Evolutionary conservation across 2,329 filamentous ascomycete genomes (phyloP), one percentile per base, ranked within the genome.

Genomic region (Hypoxylon sp.): DNA sequence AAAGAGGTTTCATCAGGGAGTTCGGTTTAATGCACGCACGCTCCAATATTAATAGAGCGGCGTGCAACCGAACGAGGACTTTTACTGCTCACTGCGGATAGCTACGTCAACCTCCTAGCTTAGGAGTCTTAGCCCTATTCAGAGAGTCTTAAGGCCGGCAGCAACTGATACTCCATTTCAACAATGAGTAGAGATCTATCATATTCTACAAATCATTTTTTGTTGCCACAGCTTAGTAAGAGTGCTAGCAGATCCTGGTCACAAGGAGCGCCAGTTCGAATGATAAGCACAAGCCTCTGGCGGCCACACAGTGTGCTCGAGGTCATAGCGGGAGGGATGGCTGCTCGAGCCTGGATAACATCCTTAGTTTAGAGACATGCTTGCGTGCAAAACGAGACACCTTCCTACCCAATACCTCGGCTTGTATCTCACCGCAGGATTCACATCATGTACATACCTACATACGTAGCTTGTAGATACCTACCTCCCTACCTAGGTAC

Each of bases 371-470:
- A 44, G 39, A 44, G 39, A 44, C 39, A 21, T 44, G 13, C n/a
- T 57, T 31, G 32, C 31, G 47, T 60, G 53, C 35, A 39, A 39
- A 59, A 64, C 21, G 48, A 53, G 50, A 62, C 60, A 67, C 64
- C 64, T 65, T 48, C 64, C 59, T 65, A 61, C 64, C 62, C 55
- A 29, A 64, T 67, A 44, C 21, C 56, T 64, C 57, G 59, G 63
- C 17, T 55, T 60, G 35, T 59, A 37, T 69, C 59, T 64, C 59
- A 69, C 67, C 56, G 67, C 60, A 69, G 67, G 67, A 67, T 69
- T 69, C 55, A 62, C 56, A 69, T 64, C 60, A 62, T 64, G 53
- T 66, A 63, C 61, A 66, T 65, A 65, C 47, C 15, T 59, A 65
- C 31, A n/a, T 63, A 52, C 13, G 19, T 55, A 62, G 10, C 19